Base-by-base conservation (phyloP, 192 early-diverging fungal species). In the Chytriomyces sp. region DNA sequence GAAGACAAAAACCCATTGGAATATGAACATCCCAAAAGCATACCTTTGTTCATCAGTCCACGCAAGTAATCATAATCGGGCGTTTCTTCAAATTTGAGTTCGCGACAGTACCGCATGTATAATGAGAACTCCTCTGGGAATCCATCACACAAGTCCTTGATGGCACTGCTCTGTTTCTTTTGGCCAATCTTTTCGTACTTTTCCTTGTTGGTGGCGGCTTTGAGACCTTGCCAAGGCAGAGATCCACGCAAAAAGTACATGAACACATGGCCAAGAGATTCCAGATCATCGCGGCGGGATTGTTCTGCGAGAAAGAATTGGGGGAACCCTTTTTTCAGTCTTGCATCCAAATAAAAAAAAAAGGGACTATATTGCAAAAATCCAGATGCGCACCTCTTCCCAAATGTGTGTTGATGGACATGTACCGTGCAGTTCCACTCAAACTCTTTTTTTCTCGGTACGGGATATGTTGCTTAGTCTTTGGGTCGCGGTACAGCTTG, bases 111-210 rank as follows among this genome's bases (percentile, higher is more conserved):
- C 62, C 88, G 89, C 45, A 99, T 86, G 61, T 98, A 96, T 28
- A 89, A 89, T 23, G 89, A 90, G 89, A 98, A 98, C 85, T 99
- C 96, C 71, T 93, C 92, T 72, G 97, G 97, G 81, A 91, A 94
- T 66, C 92, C 92, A 49, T 95, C 94, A 72, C 95, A 95, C 35
- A 99, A 87, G 75, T 98, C 97, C 78, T 93, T 93, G 79, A 98
- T 91, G 26, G 87, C 84, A 0, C 94, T 94, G 63, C 90, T 89
- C 81, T 98, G 97, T 85, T 99, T 99, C 89, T 96, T 95, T 85
- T 99, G 96, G 57, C 97, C 97, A 83, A 99, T 99, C 82, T 97
- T 95, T 81, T 99, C 97, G 83, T 99, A 99, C 80, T 99, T 99
- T 89, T 99, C 96, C 82, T 97, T 96, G 89, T 99, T 99, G 75